Evolutionary conservation across 2,329 filamentous ascomycete species (phyloP), one percentile per base, ranked within the genome.

Genomic region (Exophiala bonariae): DNA sequence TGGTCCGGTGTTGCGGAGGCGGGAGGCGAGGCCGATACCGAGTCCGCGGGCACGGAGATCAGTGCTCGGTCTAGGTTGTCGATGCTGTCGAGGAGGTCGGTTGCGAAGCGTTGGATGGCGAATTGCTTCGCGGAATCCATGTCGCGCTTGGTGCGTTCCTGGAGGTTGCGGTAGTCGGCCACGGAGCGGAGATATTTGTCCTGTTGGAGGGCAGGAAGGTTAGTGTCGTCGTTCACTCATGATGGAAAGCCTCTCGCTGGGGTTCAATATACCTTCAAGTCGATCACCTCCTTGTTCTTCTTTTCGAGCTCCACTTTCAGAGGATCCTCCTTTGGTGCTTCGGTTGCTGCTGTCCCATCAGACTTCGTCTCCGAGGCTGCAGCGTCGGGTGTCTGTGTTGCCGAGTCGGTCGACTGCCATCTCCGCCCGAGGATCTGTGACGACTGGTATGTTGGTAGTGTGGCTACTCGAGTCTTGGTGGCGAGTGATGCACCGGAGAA

Each of bases 51-150:
- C 10, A 96, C 91, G 63, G 85, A 89, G 55, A 76, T 70, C 34
- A 99, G 81, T 34, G 93, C 93, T 58, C 91, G 91, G 73, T 99
- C 93, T 56, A 99, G 84, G 79, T 97, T 99, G 74, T 99, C 93
- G 63, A 99, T 85, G 64, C 83, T 89, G 68, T 99, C 93, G 60
- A 97, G 82, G 36, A 99, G 84, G 72, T 99, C 93, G 70, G 89
- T 87, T 64, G 92, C 89, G 73, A 99, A 97, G 59, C 85, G 76
- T 68, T 96, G 89, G 63, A 99, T 93, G 63, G 92, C 93, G 62
- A 96, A 99, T 72, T 95, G 88, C 61, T 86, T 85, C 16, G 92
- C 89, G 16, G 81, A 73, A 71, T 93, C 88, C 67, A 95, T 85
- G 60, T 99, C 93, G 65, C 93, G 89, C 68, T 85, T 81, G 34